Conservation (phyloP, 2,329 filamentous ascomycete genomes). For the Sclerotinia subarctica region DNA sequence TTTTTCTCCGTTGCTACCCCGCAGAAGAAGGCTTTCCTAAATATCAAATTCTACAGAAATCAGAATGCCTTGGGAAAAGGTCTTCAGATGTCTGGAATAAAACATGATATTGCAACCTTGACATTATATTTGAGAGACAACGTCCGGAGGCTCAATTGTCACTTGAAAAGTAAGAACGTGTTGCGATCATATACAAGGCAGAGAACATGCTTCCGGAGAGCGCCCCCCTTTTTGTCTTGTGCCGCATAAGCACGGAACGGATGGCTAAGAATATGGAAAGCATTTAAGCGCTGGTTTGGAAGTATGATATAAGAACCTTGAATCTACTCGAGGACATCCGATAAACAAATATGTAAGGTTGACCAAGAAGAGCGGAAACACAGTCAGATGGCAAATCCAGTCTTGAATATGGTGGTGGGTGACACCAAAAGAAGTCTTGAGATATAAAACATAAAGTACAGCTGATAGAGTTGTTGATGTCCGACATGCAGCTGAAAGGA, state of each 20-base stretch:
- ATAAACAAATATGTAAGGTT: background rate
- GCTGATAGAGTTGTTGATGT: background rate
- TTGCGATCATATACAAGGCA: background rate
- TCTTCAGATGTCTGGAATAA: background rate
- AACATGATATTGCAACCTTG: background rate
- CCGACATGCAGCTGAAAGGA: no score
- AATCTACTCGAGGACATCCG: background rate
- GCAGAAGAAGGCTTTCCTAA: background rate
- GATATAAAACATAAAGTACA: background rate
- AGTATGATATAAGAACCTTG: background rate
- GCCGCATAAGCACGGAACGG: constrained; percentile 18
- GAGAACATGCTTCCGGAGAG: constrained; percentile 1
- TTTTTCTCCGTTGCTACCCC: background rate
- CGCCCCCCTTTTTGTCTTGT: background rate
- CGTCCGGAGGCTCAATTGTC: background rate
- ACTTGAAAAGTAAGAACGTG: background rate
- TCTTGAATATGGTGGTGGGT: background rate
- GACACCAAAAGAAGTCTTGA: background rate
- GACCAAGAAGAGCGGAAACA: background rate
- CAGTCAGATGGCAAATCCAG: constrained; percentile 9
- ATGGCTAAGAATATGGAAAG: constrained; percentile 5
- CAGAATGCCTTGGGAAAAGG: background rate
- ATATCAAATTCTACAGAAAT: background rate
- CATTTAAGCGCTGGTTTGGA: background rate
- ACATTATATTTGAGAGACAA: background rate